These are phyloP conservation scores for Ramalina peruviana DNA, from an alignment of 495 filamentous ascomycete genomes.

Conservation along the genomic window DNA sequence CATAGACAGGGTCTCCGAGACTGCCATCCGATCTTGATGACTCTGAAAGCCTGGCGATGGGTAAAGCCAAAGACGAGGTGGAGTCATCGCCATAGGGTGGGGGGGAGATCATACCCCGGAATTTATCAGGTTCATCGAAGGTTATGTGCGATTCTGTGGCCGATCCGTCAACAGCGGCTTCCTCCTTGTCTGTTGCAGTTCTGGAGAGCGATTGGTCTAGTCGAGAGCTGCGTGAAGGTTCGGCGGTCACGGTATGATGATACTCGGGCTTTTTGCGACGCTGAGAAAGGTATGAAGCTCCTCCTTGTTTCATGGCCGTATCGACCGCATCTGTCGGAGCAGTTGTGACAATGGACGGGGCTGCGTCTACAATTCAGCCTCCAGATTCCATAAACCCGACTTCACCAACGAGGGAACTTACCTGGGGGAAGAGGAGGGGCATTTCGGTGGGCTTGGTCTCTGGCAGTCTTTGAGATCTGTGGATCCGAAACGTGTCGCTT, in stretches of 20 bases:
- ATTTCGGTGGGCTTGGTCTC: constrained; percentile 48
- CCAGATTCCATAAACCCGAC: background rate
- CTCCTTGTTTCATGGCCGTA: constrained; percentile 37
- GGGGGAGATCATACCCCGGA: constrained; percentile 38
- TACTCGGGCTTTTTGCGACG: constrained; percentile 11
- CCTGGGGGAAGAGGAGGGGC: constrained; percentile 60
- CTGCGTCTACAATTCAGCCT: constrained; percentile 25
- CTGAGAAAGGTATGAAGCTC: constrained; percentile 12
- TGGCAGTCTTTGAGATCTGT: constrained; percentile 67
- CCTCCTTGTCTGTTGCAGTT: background rate
- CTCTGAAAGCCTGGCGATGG: constrained; percentile 65
- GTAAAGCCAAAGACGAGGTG: constrained; percentile 49
- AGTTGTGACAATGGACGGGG: constrained; percentile 87
- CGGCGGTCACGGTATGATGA: constrained; percentile 24
- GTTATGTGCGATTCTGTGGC: constrained; percentile 38
- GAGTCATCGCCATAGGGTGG: constrained; percentile 54
- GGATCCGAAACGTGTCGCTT: constrained; percentile 91
- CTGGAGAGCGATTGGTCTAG: background rate
- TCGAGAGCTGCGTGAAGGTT: constrained; percentile 16
- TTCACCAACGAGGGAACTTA: constrained; percentile 29
- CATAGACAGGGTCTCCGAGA: constrained; percentile 56
- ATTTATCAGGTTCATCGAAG: constrained; percentile 54
- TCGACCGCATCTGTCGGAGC: constrained; percentile 59
- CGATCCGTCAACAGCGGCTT: constrained; percentile 15
- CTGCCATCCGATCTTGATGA: constrained; percentile 86